Conservation (phyloP, 495 filamentous ascomycete species). For the Penicillium longicatenatum region DNA sequence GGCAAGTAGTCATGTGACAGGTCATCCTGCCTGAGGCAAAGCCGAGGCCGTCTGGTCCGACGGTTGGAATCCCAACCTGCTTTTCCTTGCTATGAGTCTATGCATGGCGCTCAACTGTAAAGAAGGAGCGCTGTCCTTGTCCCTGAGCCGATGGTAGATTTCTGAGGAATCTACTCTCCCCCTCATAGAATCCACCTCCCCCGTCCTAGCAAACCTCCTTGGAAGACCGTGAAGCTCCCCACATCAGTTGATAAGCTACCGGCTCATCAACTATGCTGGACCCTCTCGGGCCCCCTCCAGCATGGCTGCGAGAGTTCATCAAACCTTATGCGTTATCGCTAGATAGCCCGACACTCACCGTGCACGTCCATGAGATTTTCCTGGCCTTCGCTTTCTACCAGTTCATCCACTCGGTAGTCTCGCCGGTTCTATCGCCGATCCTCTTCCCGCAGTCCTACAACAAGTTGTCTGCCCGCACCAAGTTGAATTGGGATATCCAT, state of each 20-base stretch:
- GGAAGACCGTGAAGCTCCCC: conserved; percentile 11
- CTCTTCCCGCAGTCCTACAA: conserved; percentile 75
- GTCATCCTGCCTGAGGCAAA: conserved; percentile 8
- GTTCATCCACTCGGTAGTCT: conserved; percentile 69
- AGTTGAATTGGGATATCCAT: conserved; percentile 95
- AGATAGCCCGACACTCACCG: conserved; percentile 67
- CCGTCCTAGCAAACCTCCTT: not conserved
- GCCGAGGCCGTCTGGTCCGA: conserved; percentile 22
- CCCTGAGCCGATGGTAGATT: conserved; percentile 14
- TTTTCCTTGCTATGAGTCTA: conserved; percentile 19
- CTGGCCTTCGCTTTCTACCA: conserved; percentile 75
- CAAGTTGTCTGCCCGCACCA: conserved; percentile 63
- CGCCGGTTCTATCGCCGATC: conserved; percentile 68
- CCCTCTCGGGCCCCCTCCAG: conserved; percentile 48
- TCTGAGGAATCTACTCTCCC: conserved; percentile 7
- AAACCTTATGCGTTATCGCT: conserved; percentile 52
- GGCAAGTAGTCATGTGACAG: conserved; percentile 20
- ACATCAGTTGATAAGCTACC: conserved; percentile 19
- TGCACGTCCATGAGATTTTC: conserved; percentile 89
- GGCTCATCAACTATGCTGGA: conserved; percentile 47
- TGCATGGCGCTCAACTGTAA: conserved; percentile 18
- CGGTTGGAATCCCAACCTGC: conserved; percentile 11
- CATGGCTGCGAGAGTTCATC: conserved; percentile 42
- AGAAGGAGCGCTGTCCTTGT: conserved; percentile 13
- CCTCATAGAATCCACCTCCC: conserved; percentile 11